Evolutionary conservation across 139 green algal genomes (phyloP).

Genomic region (Diplosphaera chodatii): DNA sequence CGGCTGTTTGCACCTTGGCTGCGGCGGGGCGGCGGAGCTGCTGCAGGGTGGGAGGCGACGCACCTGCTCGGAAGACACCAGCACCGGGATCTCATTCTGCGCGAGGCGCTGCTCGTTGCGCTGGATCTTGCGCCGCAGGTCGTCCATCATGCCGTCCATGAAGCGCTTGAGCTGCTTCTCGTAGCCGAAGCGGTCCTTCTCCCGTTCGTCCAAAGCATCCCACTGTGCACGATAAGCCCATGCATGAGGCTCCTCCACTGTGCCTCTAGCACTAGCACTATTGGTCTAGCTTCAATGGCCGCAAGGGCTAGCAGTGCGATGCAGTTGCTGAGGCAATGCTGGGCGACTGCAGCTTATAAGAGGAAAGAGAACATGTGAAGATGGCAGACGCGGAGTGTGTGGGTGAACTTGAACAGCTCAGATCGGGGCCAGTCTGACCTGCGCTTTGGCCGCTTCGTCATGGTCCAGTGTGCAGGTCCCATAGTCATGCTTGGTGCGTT

Average conservation of each 20-base stretch:
- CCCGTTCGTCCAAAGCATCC: constrained; percentile 30
- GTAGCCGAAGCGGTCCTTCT: constrained; percentile 30
- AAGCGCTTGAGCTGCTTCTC: constrained; percentile 34
- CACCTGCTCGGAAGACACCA: constrained; percentile 23
- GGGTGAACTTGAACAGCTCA: too few species aligned
- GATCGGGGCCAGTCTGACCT: constrained; percentile 2
- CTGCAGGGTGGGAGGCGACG: too few species aligned
- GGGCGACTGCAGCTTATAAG: too few species aligned
- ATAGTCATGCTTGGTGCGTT: constrained; percentile 41
- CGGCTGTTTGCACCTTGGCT: neutral
- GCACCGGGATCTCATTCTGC: constrained; percentile 1
- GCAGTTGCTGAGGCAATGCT: too few species aligned
- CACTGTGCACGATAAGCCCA: too few species aligned
- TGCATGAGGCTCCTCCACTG: too few species aligned
- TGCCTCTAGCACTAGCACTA: too few species aligned
- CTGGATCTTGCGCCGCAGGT: constrained; percentile 35
- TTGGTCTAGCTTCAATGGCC: too few species aligned
- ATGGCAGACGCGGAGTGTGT: too few species aligned
- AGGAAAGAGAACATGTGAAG: too few species aligned
- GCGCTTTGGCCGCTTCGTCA: constrained; percentile 24
- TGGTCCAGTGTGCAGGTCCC: constrained; percentile 38
- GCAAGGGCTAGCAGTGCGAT: neutral
- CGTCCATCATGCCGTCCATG: constrained; percentile 34
- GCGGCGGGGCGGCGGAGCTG: too few species aligned
- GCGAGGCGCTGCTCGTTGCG: constrained; percentile 31